A percentile compares a stretch with the other conserved stretches of the same genome.
Conservation (phyloP, 163 green algal species). For the Chloromonas sp. region DNA sequence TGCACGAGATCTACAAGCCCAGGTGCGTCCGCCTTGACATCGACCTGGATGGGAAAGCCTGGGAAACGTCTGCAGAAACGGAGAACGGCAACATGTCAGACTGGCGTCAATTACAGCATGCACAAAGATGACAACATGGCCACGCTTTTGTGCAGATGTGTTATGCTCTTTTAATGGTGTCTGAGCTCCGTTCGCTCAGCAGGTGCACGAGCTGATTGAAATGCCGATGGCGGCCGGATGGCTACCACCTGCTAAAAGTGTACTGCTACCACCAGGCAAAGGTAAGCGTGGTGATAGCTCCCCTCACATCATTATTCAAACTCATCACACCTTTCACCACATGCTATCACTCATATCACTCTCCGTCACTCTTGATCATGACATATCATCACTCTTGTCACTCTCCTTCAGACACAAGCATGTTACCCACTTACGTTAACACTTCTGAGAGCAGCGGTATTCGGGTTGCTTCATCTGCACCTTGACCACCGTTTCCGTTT, state of each 20-base stretch:
- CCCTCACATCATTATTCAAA: not conserved
- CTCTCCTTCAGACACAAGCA: not conserved
- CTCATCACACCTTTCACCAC: not conserved
- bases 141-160: not conserved
- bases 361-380: not conserved
- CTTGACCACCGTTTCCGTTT: too few species aligned
- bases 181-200: not conserved
- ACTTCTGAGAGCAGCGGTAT: slow-evolving; percentile 25
- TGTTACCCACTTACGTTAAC: not conserved
- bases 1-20: slow-evolving; percentile 13
- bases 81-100: not conserved
- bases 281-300: too few species aligned
- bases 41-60: slow-evolving; percentile 16
- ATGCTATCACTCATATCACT: not conserved
- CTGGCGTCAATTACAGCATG: too few species aligned
- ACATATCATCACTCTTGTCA: not conserved
- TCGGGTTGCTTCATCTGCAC: not conserved
- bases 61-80: slow-evolving; percentile 1
- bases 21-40: slow-evolving; percentile 15
- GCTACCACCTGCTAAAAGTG: not conserved
- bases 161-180: not conserved
- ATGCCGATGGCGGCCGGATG: not conserved
- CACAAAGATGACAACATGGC: not conserved
- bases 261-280: too few species aligned
- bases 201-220: not conserved